These are phyloP conservation scores for Penicillium hordei DNA, from an alignment of 2,329 filamentous ascomycete species.

Conservation along the genomic window DNA sequence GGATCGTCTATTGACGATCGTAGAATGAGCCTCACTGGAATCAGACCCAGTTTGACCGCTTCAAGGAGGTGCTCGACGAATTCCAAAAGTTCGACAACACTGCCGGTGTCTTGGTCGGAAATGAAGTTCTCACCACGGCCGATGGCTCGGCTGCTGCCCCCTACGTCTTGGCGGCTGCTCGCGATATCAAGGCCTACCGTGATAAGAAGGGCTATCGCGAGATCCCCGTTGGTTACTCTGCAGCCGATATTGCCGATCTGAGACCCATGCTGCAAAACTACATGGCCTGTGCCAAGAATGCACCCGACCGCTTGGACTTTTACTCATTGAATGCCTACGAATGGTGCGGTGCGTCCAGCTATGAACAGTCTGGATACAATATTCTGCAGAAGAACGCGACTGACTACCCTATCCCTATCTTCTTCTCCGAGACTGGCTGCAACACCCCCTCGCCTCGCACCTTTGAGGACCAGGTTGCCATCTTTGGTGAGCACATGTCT, in stretches of 20 bases:
- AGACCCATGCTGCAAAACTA: constrained; percentile 69
- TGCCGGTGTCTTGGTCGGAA: constrained; percentile 82
- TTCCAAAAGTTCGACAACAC: constrained; percentile 78
- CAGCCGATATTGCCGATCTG: constrained; percentile 74
- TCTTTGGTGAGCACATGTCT: constrained; percentile 73
- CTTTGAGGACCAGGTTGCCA: constrained; percentile 67
- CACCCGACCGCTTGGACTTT: constrained; percentile 71
- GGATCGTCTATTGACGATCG: constrained; percentile 7
- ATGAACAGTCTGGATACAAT: constrained; percentile 66
- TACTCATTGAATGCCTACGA: constrained; percentile 85
- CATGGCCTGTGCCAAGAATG: constrained; percentile 72
- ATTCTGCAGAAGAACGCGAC: constrained; percentile 66
- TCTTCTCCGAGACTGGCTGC: constrained; percentile 88
- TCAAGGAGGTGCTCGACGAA: constrained; percentile 70
- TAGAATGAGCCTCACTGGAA: constrained; percentile 69
- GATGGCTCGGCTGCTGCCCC: constrained; percentile 66
- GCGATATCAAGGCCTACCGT: constrained; percentile 81
- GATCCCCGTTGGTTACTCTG: constrained; percentile 84
- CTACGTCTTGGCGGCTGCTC: constrained; percentile 77
- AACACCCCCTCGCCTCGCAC: constrained; percentile 53
- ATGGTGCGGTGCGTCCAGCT: constrained; percentile 64
- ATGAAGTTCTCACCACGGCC: constrained; percentile 66
- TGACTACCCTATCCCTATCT: constrained; percentile 77
- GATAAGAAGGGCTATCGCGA: constrained; percentile 72
- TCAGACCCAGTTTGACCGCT: constrained; percentile 65